Conservation (phyloP, 192 early-diverging fungal species). For the Jimgerdemannia lactiflua region DNA sequence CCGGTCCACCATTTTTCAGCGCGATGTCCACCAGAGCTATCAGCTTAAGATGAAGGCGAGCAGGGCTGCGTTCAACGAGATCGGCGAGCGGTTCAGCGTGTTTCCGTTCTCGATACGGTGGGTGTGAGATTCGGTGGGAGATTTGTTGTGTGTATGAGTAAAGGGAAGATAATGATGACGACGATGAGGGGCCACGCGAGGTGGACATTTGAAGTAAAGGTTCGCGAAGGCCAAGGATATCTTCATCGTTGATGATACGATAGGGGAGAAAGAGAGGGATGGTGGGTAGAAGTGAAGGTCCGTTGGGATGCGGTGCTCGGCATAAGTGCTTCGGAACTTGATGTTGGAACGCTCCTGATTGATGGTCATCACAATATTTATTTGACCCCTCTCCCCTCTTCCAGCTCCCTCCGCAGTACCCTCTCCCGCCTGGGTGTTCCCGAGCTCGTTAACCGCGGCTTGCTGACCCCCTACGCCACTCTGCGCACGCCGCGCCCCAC, state of each 20-base stretch:
- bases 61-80: constrained; percentile 57
- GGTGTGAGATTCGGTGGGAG: not conserved
- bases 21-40: constrained; percentile 73
- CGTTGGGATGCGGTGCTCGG: not conserved
- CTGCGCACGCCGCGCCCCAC: constrained; percentile 48
- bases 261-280: not conserved
- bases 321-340: no score
- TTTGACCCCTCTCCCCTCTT: not conserved
- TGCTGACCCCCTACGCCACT: constrained; percentile 64
- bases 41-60: constrained; percentile 68
- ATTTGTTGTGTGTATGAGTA: no score
- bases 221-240: not conserved
- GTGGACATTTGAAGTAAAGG: not conserved
- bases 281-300: constrained; percentile 37
- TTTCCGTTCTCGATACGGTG: constrained; percentile 76
- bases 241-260: not conserved
- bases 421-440: constrained; percentile 59
- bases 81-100: constrained; percentile 58
- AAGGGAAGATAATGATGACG: not conserved
- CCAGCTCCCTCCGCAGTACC: not conserved
- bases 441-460: constrained; percentile 59
- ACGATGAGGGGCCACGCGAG: not conserved
- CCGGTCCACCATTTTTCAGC: constrained; percentile 62
- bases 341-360: no score
- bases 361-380: no score